Base-by-base conservation (phyloP, 495 filamentous ascomycete species). In the Aspergillus affinis region DNA sequence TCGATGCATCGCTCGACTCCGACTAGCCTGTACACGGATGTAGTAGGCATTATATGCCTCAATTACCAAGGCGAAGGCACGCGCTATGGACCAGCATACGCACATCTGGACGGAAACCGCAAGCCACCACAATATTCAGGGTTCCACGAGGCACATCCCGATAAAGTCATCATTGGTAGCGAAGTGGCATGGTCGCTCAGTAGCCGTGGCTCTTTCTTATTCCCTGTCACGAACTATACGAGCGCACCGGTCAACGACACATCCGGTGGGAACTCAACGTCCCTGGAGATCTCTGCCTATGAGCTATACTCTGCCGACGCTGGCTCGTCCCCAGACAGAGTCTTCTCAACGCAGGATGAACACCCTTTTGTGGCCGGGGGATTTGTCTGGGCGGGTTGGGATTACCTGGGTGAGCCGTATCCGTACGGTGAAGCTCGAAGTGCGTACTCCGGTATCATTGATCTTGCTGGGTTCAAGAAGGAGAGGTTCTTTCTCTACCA, bases 41-140 rank as follows among this genome's bases (percentile, higher is more conserved):
- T 17, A 3, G 20, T 20, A 2, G 57, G 53, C n/a, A 17, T 59
- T n/a, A 52, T 59, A 48, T 18, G 13, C 36, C 57, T 59, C 17
- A 59, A 59, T n/a, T 59, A 59, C 48, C 57, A 59, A 21, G 57
- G 57, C n/a, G 57, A 59, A 30, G 57, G 57, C 0, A 41, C 30
- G 18, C 55, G 45, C 0, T 49, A 58, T 30, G 55, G 55, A 13
- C 47, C 55, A 1, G 55, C 55, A 15, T 58, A 58, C n/a, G 15
- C 44, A 4, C 26, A 58, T 46, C 26, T 58, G 49, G 49, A 51
- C 10, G 49, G 49, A n/a, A 51, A 9, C 8, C 23, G 17, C 17
- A 27, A 23, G 15, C 9, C 49, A n/a, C 55, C 55, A 9, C 55
- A 58, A n/a, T 58, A 58, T 20, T 4, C 6, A 2, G 46, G 1